A percentile compares a stretch with the other conserved stretches of the same genome.
Conservation (phyloP, 495 filamentous ascomycete species). For the Choiromyces venosus region DNA sequence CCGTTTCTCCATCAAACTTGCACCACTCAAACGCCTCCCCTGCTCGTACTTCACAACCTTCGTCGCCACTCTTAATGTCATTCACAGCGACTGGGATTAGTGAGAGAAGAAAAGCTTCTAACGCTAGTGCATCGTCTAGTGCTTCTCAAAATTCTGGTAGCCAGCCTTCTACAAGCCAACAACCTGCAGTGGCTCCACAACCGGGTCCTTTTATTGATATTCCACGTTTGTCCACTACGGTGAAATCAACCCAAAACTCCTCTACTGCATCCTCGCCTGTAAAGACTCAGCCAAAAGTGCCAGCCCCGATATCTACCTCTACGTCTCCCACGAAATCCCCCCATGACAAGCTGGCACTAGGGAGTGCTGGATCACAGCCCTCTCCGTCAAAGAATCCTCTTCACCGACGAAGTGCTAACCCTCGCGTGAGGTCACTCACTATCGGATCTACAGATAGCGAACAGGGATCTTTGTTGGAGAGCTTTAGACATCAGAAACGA, state of each 20-base stretch:
- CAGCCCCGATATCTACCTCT: constrained; percentile 33
- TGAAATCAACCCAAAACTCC: constrained; percentile 44
- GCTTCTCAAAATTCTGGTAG: constrained; percentile 54
- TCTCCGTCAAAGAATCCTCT: constrained; percentile 51
- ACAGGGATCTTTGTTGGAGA: constrained; percentile 55
- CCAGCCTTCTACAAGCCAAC: constrained; percentile 46
- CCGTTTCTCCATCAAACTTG: constrained; percentile 76
- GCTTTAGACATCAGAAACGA: constrained; percentile 73
- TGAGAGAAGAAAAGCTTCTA: constrained; percentile 56
- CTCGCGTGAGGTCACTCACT: constrained; percentile 79
- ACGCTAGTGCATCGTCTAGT: constrained; percentile 68
- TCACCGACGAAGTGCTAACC: constrained; percentile 44
- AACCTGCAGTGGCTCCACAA: constrained; percentile 59
- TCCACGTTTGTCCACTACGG: constrained; percentile 54
- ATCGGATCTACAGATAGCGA: constrained; percentile 93
- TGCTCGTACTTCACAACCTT: constrained; percentile 81
- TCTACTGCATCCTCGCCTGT: constrained; percentile 70
- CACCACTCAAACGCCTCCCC: constrained; percentile 75
- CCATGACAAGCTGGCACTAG: constrained; percentile 28
- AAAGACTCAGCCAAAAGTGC: constrained; percentile 51
- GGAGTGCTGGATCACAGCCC: constrained; percentile 29
- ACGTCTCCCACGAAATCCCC: constrained; percentile 39
- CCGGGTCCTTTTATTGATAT: constrained; percentile 69
- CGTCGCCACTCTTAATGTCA: constrained; percentile 85
- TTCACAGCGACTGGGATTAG: constrained; percentile 57